Evolutionary conservation across 192 early-diverging fungal genomes (phyloP).

Genomic region (Podila horticola): DNA sequence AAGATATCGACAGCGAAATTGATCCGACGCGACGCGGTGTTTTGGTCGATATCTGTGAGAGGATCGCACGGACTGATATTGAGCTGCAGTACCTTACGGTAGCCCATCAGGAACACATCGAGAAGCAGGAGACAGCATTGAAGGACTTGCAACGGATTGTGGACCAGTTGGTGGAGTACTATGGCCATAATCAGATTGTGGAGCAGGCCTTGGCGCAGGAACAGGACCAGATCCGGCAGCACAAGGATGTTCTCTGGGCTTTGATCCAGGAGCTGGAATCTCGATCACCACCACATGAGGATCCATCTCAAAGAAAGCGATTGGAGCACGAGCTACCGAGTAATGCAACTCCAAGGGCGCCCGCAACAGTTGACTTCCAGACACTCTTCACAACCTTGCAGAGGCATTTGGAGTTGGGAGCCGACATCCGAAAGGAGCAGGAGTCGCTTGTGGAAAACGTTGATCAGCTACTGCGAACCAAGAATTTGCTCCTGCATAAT

Average conservation of each 20-base stretch:
- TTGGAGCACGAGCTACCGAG: background rate
- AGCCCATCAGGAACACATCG: slow-evolving; percentile 23
- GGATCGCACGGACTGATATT: slow-evolving; percentile 32
- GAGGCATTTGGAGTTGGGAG: background rate
- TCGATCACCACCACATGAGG: background rate
- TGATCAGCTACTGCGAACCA: background rate
- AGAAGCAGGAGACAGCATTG: slow-evolving; percentile 11
- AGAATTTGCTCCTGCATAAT: slow-evolving; percentile 2
- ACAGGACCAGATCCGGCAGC: slow-evolving; percentile 1
- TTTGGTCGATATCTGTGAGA: slow-evolving; percentile 37
- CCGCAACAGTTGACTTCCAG: background rate
- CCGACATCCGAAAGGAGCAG: background rate
- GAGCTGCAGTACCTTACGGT: slow-evolving; percentile 21
- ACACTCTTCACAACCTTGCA: background rate
- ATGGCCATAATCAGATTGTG: slow-evolving; percentile 7
- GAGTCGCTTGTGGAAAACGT: slow-evolving; percentile 8
- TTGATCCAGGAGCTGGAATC: slow-evolving; percentile 11
- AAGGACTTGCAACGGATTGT: slow-evolving; percentile 4
- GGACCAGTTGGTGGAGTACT: slow-evolving; percentile 29
- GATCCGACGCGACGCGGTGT: slow-evolving; percentile 20
- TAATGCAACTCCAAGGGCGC: background rate
- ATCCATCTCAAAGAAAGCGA: background rate
- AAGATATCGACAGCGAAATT: background rate
- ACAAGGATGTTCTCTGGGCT: slow-evolving; percentile 29
- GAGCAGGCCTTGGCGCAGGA: slow-evolving; percentile 19